Base-by-base conservation (phyloP, 129 eudicot species). In the Saposhnikovia divaricata region DNA sequence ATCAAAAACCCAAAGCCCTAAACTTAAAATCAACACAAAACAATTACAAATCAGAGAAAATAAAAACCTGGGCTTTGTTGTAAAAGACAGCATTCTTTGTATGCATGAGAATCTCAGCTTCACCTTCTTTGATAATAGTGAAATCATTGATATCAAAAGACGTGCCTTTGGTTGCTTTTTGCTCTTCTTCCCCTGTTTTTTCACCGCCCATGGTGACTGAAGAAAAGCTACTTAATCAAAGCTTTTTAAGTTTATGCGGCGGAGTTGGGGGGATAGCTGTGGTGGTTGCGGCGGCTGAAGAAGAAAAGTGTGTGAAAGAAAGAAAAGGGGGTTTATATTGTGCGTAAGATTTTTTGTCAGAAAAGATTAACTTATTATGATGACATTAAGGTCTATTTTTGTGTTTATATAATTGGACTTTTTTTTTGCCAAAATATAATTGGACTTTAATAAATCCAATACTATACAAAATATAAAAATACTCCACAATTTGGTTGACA, bases 71-170 rank as follows among this genome's bases (percentile, higher is more conserved):
- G 85, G 98, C 83, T 84, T 95, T 95, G 75, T 95, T 95, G 84
- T 83, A 95, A 82, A 95, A 95, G 84, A 92, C 98, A 92, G 90
- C 88, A 81, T 95, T 95, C 79, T 92, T 86, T 28, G 89, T 80
- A 74, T 89, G 94, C 98, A 92, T 95, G 28, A 95, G 82, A 89
- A 95, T 95, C 92, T 95, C 98, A 73, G 98, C 97, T 79, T 95
- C 98, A 18, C 98, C 98, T 73, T 95, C 98, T 86, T 89, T 95
- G 79, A 95, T 90, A 71, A 95, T 66, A 42, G 82, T 83, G 77
- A 79, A 92, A 81, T 95, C 97, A 85, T 85, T 86, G 79, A 90
- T 76, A 88, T 92, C 90, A 84, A 87, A 85, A 0, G 93, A 44
- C 55, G 79, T 75, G 27, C 78, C n/a, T 53, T 68, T 80, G 80